Conservation (phyloP, 768 basidiomycete genomes). For the Auricularia cornea region DNA sequence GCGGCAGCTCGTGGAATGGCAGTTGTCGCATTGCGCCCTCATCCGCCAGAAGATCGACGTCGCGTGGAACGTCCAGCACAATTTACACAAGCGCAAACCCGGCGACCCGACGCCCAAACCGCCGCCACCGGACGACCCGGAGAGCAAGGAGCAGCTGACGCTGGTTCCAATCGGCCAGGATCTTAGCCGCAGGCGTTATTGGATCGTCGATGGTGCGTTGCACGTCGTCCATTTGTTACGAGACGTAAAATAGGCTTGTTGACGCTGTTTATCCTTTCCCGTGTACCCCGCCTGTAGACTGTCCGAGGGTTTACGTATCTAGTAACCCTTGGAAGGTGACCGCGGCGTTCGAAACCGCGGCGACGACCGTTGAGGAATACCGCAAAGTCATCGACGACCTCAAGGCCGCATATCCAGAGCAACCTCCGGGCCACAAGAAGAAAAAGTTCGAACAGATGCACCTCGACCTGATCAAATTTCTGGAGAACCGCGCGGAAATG, state of each 20-base stretch:
- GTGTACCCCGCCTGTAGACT: slow-evolving; percentile 41
- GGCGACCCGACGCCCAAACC: slow-evolving; percentile 36
- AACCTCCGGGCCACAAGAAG: slow-evolving; percentile 18
- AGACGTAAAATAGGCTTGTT: not conserved
- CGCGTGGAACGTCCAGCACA: slow-evolving; percentile 78
- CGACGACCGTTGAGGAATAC: slow-evolving; percentile 70
- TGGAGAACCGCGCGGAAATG: slow-evolving; percentile 55
- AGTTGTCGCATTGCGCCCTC: slow-evolving; percentile 58
- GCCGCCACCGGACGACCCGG: slow-evolving; percentile 43
- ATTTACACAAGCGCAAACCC: slow-evolving; percentile 79
- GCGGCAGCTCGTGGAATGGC: slow-evolving; percentile 78
- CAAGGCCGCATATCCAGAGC: slow-evolving; percentile 40
- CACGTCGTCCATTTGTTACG: slow-evolving; percentile 24
- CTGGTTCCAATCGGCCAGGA: slow-evolving; percentile 74
- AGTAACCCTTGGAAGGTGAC: slow-evolving; percentile 88
- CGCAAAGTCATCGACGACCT: slow-evolving; percentile 52
- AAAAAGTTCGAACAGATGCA: slow-evolving; percentile 58
- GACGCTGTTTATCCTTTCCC: not conserved
- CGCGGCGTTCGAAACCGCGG: slow-evolving; percentile 62
- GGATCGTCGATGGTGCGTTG: slow-evolving; percentile 83
- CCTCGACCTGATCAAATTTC: slow-evolving; percentile 45
- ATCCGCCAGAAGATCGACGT: slow-evolving; percentile 70
- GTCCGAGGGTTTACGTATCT: slow-evolving; percentile 73
- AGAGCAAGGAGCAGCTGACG: slow-evolving; percentile 56
- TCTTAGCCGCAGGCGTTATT: slow-evolving; percentile 65